Percentiles rank a stretch among this genome's conserved stretches.
Evolutionary conservation across 257 asterid genomes (phyloP).

Genomic region (Fraxinus quadrangulata): DNA sequence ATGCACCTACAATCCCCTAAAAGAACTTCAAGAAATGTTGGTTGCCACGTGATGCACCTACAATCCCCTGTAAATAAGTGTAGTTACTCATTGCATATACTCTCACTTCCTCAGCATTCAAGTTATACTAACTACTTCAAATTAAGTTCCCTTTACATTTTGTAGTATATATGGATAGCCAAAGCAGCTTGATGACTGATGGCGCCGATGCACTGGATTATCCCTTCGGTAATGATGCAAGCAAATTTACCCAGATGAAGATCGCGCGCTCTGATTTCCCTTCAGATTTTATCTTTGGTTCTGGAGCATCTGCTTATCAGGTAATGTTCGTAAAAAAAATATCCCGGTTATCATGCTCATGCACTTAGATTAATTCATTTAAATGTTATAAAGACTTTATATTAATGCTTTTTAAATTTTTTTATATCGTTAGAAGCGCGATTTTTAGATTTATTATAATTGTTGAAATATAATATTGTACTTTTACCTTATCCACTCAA

Average conservation of each 20-base stretch:
- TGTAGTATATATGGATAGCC: background rate
- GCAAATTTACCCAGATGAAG: background rate
- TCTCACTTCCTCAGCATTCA: background rate
- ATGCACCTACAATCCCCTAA: too few species aligned
- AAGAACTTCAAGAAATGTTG: too few species aligned
- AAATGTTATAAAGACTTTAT: too few species aligned
- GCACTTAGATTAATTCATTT: too few species aligned
- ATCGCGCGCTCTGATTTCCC: slow-evolving; percentile 26
- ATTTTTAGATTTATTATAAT: too few species aligned
- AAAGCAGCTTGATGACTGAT: background rate
- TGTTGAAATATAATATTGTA: too few species aligned
- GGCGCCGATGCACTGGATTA: background rate
- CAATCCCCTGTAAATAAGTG: too few species aligned
- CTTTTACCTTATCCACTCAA: too few species aligned
- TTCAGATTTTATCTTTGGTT: slow-evolving; percentile 11
- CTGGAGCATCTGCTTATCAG: slow-evolving; percentile 24
- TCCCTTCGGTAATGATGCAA: background rate
- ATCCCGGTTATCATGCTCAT: background rate
- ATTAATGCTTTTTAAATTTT: too few species aligned
- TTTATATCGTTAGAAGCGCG: too few species aligned
- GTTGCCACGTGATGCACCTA: too few species aligned
- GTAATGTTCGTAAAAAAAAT: background rate
- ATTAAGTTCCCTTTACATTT: background rate
- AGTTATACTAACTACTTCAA: background rate
- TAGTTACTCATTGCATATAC: background rate